Evolutionary conservation across 768 basidiomycete species (phyloP).

Genomic region (Lactarius hengduanensis): DNA sequence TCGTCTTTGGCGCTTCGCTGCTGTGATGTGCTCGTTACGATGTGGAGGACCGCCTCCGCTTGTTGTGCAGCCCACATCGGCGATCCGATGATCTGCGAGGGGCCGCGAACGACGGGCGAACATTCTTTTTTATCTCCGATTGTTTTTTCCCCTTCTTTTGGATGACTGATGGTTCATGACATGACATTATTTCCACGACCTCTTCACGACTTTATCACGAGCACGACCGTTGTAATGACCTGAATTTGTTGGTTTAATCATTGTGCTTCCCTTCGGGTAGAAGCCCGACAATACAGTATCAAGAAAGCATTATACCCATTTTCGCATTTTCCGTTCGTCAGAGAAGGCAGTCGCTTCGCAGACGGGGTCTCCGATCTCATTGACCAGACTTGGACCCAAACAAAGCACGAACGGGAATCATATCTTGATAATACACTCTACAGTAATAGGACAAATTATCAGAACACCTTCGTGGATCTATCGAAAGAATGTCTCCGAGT

Average conservation of each 20-base stretch:
- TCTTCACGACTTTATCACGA: slow-evolving; percentile 26
- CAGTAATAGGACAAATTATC: not conserved
- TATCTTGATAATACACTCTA: not conserved
- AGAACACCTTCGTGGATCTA: not conserved
- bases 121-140: not conserved
- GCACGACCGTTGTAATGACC: slow-evolving; percentile 16
- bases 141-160: not conserved
- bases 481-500: not conserved
- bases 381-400: not conserved
- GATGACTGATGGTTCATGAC: slow-evolving; percentile 22
- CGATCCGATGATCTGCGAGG: not conserved
- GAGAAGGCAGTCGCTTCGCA: not conserved
- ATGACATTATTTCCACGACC: slow-evolving; percentile 10
- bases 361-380: not conserved
- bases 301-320: too few relatives aligned
- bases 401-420: not conserved
- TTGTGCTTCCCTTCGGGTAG: not conserved
- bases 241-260: not conserved
- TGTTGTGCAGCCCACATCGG: not conserved
- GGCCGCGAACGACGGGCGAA: not conserved
- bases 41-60: not conserved
- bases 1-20: not conserved
- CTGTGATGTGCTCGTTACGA: not conserved
- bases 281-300: not conserved
- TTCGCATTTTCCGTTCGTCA: not conserved